Percentiles rank a stretch among this genome's conserved stretches.
Evolutionary conservation across 129 eudicot genomes (phyloP).

Genomic region (Flaveria bidentis): DNA sequence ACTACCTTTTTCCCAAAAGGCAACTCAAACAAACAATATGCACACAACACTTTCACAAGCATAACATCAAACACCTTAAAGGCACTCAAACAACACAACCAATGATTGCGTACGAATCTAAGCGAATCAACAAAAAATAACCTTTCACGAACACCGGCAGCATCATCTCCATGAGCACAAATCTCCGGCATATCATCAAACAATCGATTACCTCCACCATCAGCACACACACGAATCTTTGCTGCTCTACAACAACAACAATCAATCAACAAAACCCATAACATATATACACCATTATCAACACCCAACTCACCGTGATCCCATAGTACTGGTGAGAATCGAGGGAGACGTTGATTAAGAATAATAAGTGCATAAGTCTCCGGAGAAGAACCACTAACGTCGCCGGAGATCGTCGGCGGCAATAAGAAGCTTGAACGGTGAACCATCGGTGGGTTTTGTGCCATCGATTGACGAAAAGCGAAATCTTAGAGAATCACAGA

Average conservation of each 20-base stretch:
- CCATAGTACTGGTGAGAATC: constrained; percentile 39
- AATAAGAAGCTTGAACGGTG: constrained; percentile 36
- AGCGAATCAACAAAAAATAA: not conserved
- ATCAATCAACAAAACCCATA: not conserved
- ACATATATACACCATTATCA: not conserved
- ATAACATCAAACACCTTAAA: not conserved
- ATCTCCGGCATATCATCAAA: constrained; percentile 47
- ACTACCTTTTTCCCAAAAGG: constrained; percentile 19
- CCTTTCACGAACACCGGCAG: constrained; percentile 31
- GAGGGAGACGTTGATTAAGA: constrained; percentile 39
- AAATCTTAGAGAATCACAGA: not conserved
- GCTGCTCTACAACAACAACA: constrained; percentile 50
- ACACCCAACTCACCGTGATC: constrained; percentile 36
- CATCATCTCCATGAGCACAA: constrained; percentile 23
- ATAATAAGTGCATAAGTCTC: constrained; percentile 37
- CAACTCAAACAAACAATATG: not conserved
- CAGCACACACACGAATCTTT: constrained; percentile 51
- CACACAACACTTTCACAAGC: not conserved
- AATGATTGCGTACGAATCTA: not conserved
- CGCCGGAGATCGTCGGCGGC: constrained; percentile 11
- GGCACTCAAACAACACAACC: constrained; percentile 3
- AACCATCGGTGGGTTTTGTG: constrained; percentile 28
- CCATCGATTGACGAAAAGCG: constrained; percentile 23
- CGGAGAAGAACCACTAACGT: constrained; percentile 11
- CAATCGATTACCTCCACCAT: constrained; percentile 52